A percentile compares a stretch with the other conserved stretches of the same genome.
These are phyloP conservation scores for Ophioceras dolichostomum DNA, from an alignment of 2,329 filamentous ascomycete species.

Conservation along the genomic window DNA sequence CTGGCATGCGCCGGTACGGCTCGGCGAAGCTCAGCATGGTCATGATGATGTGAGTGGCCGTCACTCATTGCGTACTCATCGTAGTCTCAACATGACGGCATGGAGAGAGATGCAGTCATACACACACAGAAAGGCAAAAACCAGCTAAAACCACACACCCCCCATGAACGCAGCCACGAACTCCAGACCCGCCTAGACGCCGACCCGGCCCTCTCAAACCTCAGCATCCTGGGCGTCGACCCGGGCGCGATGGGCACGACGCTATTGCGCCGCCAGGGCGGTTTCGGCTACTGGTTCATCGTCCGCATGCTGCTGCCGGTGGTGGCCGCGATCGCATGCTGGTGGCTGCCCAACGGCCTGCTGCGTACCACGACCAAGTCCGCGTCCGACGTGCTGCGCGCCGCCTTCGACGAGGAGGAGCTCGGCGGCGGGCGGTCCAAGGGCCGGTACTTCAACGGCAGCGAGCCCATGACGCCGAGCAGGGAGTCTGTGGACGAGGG, in stretches of 20 bases:
- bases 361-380: conserved; percentile 15
- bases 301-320: conserved; percentile 7
- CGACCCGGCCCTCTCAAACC: conserved; percentile 14
- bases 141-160: not conserved
- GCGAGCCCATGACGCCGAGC: conserved; percentile 6
- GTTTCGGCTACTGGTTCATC: conserved; percentile 8
- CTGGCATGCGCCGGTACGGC: conserved; percentile 18
- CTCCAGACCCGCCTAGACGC: conserved; percentile 14
- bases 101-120: too few species aligned
- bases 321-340: conserved; percentile 6
- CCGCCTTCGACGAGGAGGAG: conserved; percentile 13
- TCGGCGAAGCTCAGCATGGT: conserved; percentile 18
- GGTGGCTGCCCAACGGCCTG: conserved; percentile 10
- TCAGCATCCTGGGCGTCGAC: conserved; percentile 20
- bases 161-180: conserved; percentile 13
- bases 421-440: conserved; percentile 15
- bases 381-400: conserved; percentile 16
- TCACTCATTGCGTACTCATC: too few species aligned
- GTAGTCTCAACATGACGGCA: too few species aligned
- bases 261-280: conserved; percentile 10
- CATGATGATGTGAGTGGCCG: conserved; percentile 19
- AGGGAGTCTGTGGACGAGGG: conserved; percentile 14
- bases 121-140: too few species aligned
- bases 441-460: conserved; percentile 18
- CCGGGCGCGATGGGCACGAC: conserved; percentile 18